Evolutionary conservation across 148 eudicot genomes (phyloP), one percentile per base, ranked within the genome.

Genomic region (Fagopyrum tataricum): DNA sequence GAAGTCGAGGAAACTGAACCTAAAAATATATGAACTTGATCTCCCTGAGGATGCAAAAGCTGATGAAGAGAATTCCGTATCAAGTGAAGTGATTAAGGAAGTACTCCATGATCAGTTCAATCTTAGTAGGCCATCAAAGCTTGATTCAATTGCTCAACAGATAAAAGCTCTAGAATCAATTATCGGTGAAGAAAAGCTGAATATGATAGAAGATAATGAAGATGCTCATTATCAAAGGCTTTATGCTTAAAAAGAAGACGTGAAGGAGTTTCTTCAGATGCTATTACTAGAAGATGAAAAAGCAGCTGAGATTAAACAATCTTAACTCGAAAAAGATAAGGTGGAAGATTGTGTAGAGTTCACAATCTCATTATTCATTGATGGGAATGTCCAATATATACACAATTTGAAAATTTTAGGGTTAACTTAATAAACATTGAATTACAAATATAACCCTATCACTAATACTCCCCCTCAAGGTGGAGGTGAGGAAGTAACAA

Each of bases 71-170:
- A 87, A 77, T 62, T 88, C 96, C 0, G 85, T 73, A 41, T 84
- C 96, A 15, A 83, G 88, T 64, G 97, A 91, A 89, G 93, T 91
- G 74, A 96, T 91, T 1, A 94, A 94, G 82, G 97, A 91, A 74
- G 78, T 89, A 71, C 96, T 94, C 70, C 89, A 89, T 55, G 93
- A 91, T 76, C 89, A 85, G 26, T 52, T 79, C 21, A 86, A 87
- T 70, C 78, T 85, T 9, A 81, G 74, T 17, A 82, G 93, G 79
- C 76, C 91, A 71, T 80, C 96, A 9, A 97, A 88, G 83, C 91
- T 94, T 24, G 98, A 94, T 82, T 83, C 91, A 0, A 89, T 94
- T 53, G 93, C 98, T 5, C 96, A 87, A 78, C 97, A 94, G 82
- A 87, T 94, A 8, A 94, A 88, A 82, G 97, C 96, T 26, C 93